phyloP scores from a whole-genome alignment of 352 stramenopile genomes.

The Aphanomyces stellatus region DNA sequence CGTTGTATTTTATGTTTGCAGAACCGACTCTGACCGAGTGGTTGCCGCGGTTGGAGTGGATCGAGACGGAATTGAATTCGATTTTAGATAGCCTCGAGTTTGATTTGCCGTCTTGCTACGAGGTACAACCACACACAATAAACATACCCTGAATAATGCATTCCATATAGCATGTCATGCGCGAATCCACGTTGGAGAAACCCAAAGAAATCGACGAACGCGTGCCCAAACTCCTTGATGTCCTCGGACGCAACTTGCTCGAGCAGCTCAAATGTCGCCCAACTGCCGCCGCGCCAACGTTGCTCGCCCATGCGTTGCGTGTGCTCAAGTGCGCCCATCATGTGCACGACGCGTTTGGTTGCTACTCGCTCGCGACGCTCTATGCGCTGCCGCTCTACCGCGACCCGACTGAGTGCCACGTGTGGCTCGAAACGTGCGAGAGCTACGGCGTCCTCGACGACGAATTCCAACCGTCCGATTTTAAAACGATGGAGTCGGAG shows the following conservation, averaged over 20 bases:
- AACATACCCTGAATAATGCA: too few relatives aligned
- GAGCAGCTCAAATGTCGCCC: background rate
- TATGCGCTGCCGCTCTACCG: slow-evolving; percentile 44
- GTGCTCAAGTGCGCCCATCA: slow-evolving; percentile 61
- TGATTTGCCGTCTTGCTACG: slow-evolving; percentile 15
- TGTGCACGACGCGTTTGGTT: slow-evolving; percentile 75
- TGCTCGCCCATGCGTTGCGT: slow-evolving; percentile 45
- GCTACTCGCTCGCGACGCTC: slow-evolving; percentile 60
- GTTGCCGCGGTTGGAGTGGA: background rate
- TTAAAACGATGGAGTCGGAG: slow-evolving; percentile 40
- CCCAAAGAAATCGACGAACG: slow-evolving; percentile 9
- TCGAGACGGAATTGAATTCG: slow-evolving; percentile 2
- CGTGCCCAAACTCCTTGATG: slow-evolving; percentile 20
- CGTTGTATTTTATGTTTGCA: background rate
- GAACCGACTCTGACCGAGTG: background rate
- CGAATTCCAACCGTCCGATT: slow-evolving; percentile 55
- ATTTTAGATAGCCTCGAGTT: slow-evolving; percentile 15
- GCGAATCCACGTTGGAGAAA: slow-evolving; percentile 4
- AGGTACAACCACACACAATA: too few relatives aligned
- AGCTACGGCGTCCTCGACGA: slow-evolving; percentile 71
- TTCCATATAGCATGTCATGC: slow-evolving; percentile 16
- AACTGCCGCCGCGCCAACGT: slow-evolving; percentile 14
- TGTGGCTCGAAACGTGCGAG: slow-evolving; percentile 69
- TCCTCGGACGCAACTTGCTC: slow-evolving; percentile 14
- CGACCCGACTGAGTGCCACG: slow-evolving; percentile 57